Evolutionary conservation across 441 rosid genomes (phyloP), one percentile per base, ranked within the genome.

Genomic region (Lepidium campestre): DNA sequence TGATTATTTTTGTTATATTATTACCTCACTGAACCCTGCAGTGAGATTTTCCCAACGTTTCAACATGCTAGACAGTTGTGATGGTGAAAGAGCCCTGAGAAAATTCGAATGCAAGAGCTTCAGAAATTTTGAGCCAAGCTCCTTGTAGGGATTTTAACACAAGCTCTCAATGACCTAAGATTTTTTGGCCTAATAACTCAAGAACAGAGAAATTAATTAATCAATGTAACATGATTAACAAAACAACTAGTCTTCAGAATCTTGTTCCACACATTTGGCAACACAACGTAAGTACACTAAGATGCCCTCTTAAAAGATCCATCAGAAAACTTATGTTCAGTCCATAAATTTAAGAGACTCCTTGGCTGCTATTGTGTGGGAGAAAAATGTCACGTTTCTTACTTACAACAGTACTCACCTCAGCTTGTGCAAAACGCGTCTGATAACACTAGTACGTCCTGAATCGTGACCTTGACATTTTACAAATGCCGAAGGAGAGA

Each of bases 81-180:
- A 37, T 35, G 80, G 80, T 53, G 98, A 79, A 80, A 89, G 85
- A 77, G 79, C 91, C 96, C 98, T 91, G 81, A 75, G 67, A 55
- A 73, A 65, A 65, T 63, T 67, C 70, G 72, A 55, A 58, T 42
- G 66, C 65, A 77, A 73, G 55, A 66, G 37, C 18, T 42, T 50
- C 49, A 76, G 62, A 45, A 57, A 46, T 63, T 57, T 64, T 56
- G 59, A 27, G 23, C 8, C 47, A 68, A 68, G 52, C 53, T 57
- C 65, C 62, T 50, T 34, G 57, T 32, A 29, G 50, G 41, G 9
- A 58, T 58, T 45, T 15, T 47, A 35, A 73, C 57, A 53, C 39
- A 67, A 52, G 37, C 46, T 52, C 50, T 52, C 49, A 65, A 15
- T 17, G 25, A 53, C 37, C 49, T 45, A 45, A 25, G 18, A 20